A percentile compares a stretch with the other conserved stretches of the same genome.
Conservation (phyloP, 495 filamentous ascomycete genomes). For the Immersiella caudata region DNA sequence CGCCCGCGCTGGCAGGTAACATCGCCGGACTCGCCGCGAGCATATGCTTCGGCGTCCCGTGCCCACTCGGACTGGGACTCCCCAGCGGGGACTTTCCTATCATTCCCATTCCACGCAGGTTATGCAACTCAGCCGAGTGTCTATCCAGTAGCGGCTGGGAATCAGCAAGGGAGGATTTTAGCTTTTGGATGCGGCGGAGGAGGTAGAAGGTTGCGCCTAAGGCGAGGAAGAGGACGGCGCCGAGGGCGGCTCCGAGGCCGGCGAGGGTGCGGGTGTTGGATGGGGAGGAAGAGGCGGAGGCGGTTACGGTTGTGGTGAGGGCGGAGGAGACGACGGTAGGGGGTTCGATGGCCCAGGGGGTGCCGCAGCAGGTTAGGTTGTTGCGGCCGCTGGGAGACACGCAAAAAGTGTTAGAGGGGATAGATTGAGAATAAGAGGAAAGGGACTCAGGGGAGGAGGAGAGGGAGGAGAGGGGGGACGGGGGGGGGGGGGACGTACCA, state of each 20-base stretch:
- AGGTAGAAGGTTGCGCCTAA: conserved; percentile 11
- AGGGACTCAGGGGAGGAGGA: too few relatives aligned
- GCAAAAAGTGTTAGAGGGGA: too few relatives aligned
- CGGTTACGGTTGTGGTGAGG: not conserved
- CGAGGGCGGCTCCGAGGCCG: conserved; percentile 10
- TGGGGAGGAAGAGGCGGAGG: not conserved
- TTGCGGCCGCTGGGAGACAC: conserved; percentile 23
- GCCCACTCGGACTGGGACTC: not conserved
- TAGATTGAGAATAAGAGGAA: not conserved
- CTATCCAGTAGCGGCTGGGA: not conserved
- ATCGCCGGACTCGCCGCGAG: not conserved
- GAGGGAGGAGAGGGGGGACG: not conserved
- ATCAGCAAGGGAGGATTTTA: not conserved
- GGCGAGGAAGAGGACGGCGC: conserved; percentile 19
- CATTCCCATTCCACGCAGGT: too few relatives aligned
- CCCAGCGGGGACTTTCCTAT: too few relatives aligned
- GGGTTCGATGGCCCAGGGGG: conserved; percentile 25
- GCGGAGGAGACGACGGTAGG: conserved; percentile 11
- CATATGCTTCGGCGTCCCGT: not conserved
- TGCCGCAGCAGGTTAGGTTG: conserved; percentile 35
- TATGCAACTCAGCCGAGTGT: too few relatives aligned
- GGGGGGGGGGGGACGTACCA: conserved; percentile 10
- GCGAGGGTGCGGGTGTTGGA: not conserved
- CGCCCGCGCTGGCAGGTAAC: too few relatives aligned
- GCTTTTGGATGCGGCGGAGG: not conserved